phyloP scores from a whole-genome alignment of 2,329 filamentous ascomycete genomes.

The Thielaviopsis musarum region DNA sequence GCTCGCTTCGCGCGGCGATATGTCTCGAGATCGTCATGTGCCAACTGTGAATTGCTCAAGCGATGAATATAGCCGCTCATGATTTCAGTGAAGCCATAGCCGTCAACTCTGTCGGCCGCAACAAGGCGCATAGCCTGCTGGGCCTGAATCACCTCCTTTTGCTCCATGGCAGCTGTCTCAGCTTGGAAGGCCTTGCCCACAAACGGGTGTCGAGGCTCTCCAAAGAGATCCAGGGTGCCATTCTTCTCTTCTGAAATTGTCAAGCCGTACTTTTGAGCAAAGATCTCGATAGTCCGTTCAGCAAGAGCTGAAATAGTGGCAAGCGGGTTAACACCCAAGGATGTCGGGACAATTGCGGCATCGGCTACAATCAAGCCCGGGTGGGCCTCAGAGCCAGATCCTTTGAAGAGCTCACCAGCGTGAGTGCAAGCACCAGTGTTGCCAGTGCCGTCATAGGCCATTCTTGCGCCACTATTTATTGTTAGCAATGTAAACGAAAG shows the following conservation, averaged over 20 bases:
- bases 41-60: slow-evolving; percentile 23
- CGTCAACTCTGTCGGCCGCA: slow-evolving; percentile 26
- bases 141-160: slow-evolving; percentile 21
- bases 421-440: slow-evolving; percentile 43
- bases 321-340: slow-evolving; percentile 49
- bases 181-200: slow-evolving; percentile 10
- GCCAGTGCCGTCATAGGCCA: slow-evolving; percentile 42
- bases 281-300: slow-evolving; percentile 41
- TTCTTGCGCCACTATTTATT: slow-evolving; percentile 37
- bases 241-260: slow-evolving; percentile 29
- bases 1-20: slow-evolving; percentile 36
- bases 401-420: slow-evolving; percentile 40
- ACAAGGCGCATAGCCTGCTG: slow-evolving; percentile 24
- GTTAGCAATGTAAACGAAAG: not conserved
- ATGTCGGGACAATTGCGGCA: slow-evolving; percentile 41
- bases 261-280: slow-evolving; percentile 25
- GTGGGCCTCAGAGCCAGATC: slow-evolving; percentile 33
- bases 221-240: slow-evolving; percentile 36
- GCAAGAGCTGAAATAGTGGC: slow-evolving; percentile 54
- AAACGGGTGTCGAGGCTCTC: slow-evolving; percentile 26
- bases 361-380: slow-evolving; percentile 45
- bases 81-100: slow-evolving; percentile 45
- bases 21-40: slow-evolving; percentile 29
- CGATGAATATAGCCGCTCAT: slow-evolving; percentile 45
- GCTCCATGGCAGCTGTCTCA: slow-evolving; percentile 19